Percentiles rank a stretch among this genome's conserved stretches.
Evolutionary conservation across 2,329 filamentous ascomycete genomes (phyloP).

Genomic region (Fusarium chuoi): DNA sequence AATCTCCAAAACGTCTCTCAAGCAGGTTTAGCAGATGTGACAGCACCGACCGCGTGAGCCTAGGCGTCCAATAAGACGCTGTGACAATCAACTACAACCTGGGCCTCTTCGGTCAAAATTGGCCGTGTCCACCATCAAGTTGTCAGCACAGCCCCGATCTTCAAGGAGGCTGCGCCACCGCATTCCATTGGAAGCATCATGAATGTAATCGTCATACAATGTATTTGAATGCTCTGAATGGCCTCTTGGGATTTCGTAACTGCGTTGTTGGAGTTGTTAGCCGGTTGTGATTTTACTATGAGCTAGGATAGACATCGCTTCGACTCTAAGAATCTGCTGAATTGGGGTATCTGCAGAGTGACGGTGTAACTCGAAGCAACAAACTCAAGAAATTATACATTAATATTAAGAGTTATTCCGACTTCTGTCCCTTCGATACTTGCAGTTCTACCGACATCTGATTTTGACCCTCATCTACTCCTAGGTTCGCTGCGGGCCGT

Average conservation of each 20-base stretch:
- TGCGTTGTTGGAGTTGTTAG: fast-evolving
- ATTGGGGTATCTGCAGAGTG: background rate
- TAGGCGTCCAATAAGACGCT: background rate
- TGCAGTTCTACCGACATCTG: background rate
- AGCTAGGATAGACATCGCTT: background rate
- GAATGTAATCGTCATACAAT: background rate
- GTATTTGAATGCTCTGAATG: fast-evolving
- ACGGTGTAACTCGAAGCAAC: background rate
- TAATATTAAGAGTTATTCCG: background rate
- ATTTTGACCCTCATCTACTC: background rate
- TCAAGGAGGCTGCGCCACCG: background rate
- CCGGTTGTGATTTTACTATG: background rate
- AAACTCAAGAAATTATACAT: background rate
- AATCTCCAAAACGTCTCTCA: fast-evolving
- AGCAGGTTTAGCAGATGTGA: background rate
- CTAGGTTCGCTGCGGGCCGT: background rate
- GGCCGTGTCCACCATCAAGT: background rate
- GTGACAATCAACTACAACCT: background rate
- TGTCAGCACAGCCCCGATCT: background rate
- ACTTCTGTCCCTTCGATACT: background rate
- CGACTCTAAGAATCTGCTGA: fast-evolving
- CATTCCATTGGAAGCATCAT: fast-evolving
- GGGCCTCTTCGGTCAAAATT: background rate
- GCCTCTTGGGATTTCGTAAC: background rate
- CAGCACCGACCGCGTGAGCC: background rate